Conservation (phyloP, 495 filamentous ascomycete genomes). For the Penicillium atrosanguineum region DNA sequence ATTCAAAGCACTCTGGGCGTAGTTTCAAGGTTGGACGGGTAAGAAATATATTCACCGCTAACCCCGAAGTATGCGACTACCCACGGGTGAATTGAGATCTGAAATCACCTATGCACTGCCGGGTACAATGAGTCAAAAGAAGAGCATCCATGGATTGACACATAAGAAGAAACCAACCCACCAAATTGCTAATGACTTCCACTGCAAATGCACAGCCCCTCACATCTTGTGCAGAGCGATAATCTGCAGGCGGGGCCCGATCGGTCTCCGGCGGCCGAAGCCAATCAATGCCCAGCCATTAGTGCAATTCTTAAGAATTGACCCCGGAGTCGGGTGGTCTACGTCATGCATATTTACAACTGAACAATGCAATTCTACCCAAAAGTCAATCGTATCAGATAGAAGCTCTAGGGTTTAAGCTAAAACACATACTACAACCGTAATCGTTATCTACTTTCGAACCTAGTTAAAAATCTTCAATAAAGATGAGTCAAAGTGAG, state of each 20-base stretch:
- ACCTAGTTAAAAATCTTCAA: neutral
- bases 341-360: conserved; percentile 14
- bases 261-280: conserved; percentile 12
- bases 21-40: neutral
- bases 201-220: neutral
- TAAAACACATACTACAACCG: too few species aligned
- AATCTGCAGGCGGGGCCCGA: conserved; percentile 3
- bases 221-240: neutral
- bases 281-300: conserved; percentile 20
- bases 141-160: too few species aligned
- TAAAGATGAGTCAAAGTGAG: conserved; percentile 3
- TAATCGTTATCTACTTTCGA: neutral
- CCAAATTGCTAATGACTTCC: neutral
- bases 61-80: neutral
- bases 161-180: neutral
- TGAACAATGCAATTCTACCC: neutral
- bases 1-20: too few species aligned
- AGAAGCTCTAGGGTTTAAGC: neutral
- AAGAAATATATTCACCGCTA: neutral
- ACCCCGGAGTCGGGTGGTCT: conserved; percentile 14
- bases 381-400: neutral
- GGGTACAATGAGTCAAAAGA: neutral
- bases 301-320: conserved; percentile 10
- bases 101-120: neutral
- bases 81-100: neutral